Conservation (phyloP, 352 stramenopile species). For the Globisporangium middletonii region DNA sequence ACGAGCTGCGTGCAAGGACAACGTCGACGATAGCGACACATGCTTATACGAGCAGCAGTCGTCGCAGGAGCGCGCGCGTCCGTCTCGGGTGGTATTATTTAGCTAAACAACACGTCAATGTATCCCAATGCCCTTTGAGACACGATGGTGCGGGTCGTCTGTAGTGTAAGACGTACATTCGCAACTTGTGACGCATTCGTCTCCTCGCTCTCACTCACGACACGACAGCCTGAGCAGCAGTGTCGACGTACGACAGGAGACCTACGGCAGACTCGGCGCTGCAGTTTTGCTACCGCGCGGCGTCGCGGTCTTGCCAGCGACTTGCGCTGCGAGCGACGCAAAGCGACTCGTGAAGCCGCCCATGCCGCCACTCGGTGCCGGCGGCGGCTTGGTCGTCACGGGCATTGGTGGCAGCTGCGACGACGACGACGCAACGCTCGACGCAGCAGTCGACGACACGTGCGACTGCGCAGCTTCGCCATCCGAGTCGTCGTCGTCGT, state of each 20-base stretch:
- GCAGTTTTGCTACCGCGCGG: not conserved
- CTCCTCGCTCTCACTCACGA: too few relatives aligned
- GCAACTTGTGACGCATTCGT: too few relatives aligned
- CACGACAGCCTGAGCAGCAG: not conserved
- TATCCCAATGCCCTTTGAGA: conserved; percentile 5
- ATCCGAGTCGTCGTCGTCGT: conserved; percentile 34
- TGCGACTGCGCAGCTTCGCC: conserved; percentile 23
- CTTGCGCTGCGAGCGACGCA: conserved; percentile 40
- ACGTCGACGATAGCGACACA: not conserved
- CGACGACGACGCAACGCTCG: conserved; percentile 15
- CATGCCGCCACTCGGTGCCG: conserved; percentile 20
- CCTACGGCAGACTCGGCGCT: conserved; percentile 4
- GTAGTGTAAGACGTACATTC: too few relatives aligned
- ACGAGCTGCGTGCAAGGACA: too few relatives aligned
- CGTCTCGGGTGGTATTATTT: conserved; percentile 17
- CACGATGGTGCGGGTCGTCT: too few relatives aligned
- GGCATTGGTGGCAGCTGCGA: conserved; percentile 27
- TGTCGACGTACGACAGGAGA: not conserved
- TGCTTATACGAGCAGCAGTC: not conserved
- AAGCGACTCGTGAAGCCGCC: conserved; percentile 51
- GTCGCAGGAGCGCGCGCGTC: not conserved
- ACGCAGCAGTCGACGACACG: conserved; percentile 14
- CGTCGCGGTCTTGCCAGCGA: conserved; percentile 47
- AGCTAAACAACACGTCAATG: conserved; percentile 21
- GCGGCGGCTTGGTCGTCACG: conserved; percentile 14